Conservation (phyloP, 495 filamentous ascomycete species). For the Chaetomium tenue region DNA sequence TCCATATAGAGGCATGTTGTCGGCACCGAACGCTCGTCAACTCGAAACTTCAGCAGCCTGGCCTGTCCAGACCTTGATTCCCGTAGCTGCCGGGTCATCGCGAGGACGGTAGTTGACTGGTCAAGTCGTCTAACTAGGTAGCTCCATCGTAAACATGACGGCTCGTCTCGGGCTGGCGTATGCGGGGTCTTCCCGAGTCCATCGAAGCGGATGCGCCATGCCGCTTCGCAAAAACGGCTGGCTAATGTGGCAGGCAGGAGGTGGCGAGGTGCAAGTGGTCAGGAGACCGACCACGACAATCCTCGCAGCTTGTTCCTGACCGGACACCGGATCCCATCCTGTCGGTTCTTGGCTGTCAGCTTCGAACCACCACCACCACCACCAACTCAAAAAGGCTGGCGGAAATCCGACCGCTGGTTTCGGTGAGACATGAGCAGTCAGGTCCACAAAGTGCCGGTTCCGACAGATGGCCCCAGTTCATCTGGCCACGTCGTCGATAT, state of each 20-base stretch:
- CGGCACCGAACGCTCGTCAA: neutral
- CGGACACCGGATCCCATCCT: neutral
- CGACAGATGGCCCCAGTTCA: constrained; percentile 8
- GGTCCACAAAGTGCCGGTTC: neutral
- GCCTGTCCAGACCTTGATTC: neutral
- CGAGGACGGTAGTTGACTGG: neutral
- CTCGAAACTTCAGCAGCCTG: neutral
- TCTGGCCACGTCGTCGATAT: constrained; percentile 27
- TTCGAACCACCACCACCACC: neutral
- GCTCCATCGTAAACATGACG: neutral
- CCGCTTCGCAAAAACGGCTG: neutral
- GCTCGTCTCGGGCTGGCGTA: neutral
- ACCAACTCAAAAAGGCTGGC: neutral
- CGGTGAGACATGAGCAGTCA: constrained; percentile 21
- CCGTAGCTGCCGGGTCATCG: neutral
- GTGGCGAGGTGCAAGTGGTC: constrained; percentile 6
- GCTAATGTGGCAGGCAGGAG: neutral
- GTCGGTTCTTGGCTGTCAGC: neutral
- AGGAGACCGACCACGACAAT: constrained; percentile 4
- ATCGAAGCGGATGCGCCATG: neutral
- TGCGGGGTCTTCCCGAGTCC: too few relatives aligned
- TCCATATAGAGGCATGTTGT: neutral
- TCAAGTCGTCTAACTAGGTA: too few relatives aligned
- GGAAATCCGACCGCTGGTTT: neutral
- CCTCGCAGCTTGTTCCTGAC: neutral